These are phyloP conservation scores for Geoglossum glabrum DNA, from an alignment of 495 filamentous ascomycete species.

Conservation along the genomic window DNA sequence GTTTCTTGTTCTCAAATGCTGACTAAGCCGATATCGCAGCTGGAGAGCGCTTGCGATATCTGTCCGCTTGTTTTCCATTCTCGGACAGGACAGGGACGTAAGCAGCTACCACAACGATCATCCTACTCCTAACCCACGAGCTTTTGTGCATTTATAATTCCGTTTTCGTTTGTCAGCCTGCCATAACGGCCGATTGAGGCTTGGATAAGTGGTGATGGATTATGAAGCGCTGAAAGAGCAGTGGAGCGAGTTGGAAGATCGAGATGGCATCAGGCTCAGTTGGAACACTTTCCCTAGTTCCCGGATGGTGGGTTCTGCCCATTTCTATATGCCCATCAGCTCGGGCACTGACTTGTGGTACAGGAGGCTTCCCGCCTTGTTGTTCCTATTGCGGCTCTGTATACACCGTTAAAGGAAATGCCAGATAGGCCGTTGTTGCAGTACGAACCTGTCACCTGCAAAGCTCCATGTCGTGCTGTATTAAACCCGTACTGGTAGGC, in stretches of 20 bases:
- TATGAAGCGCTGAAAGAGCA: slow-evolving; percentile 78
- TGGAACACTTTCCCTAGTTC: slow-evolving; percentile 99
- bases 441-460: slow-evolving; percentile 97
- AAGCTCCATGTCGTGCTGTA: slow-evolving; percentile 84
- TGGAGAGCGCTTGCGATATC: slow-evolving; percentile 4
- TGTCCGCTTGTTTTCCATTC: slow-evolving; percentile 6
- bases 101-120: neutral
- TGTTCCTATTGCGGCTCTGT: slow-evolving; percentile 89
- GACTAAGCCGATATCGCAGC: neutral
- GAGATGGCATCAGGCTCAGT: slow-evolving; percentile 89
- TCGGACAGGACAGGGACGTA: neutral
- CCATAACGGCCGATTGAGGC: neutral
- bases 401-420: slow-evolving; percentile 93
- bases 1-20: slow-evolving; percentile 14
- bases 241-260: slow-evolving; percentile 93
- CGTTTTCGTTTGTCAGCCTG: neutral
- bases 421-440: slow-evolving; percentile 72
- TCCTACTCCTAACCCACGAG: neutral
- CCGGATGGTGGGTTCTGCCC: slow-evolving; percentile 55
- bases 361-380: slow-evolving; percentile 94
- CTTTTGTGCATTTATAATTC: neutral
- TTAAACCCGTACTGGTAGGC: slow-evolving; percentile 86
- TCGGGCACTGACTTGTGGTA: neutral
- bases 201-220: slow-evolving; percentile 29
- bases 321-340: neutral